phyloP scores from a whole-genome alignment of 2,329 filamentous ascomycete species.

The Calonectria naviculata region DNA sequence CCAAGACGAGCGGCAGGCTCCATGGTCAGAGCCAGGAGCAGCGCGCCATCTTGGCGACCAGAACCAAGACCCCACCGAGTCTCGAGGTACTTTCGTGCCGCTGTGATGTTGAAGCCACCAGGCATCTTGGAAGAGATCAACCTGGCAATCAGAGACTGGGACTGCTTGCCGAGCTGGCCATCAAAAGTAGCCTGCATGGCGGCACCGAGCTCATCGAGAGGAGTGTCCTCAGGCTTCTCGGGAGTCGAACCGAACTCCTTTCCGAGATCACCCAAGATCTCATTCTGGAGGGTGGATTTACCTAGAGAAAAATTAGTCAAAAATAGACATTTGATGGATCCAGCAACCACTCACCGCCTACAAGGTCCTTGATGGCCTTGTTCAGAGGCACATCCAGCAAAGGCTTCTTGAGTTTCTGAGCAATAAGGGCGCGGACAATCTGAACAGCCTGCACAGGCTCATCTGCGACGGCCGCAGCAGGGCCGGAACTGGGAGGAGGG shows the following conservation, averaged over 20 bases:
- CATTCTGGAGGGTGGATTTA: conserved; percentile 98
- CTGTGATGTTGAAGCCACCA: conserved; percentile 98
- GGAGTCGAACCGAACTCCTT: conserved; percentile 99
- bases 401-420: conserved; percentile 98
- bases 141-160: conserved; percentile 90
- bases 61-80: conserved; percentile 89
- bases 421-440: conserved; percentile 88
- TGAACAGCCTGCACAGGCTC: conserved; percentile 89
- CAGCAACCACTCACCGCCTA: conserved; percentile 79
- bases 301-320: conserved; percentile 61
- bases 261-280: conserved; percentile 96
- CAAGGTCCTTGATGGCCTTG: conserved; percentile 98
- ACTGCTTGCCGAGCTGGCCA: conserved; percentile 97
- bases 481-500: conserved; percentile 79
- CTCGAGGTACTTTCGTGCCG: conserved; percentile 94
- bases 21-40: conserved; percentile 91
- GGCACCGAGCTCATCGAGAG: conserved; percentile 93
- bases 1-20: conserved; percentile 90
- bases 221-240: conserved; percentile 98
- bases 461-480: conserved; percentile 88
- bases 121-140: conserved; percentile 99
- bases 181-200: conserved; percentile 99
- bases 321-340: not conserved
- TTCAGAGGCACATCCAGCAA: conserved; percentile 87
- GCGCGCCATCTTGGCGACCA: conserved; percentile 90